Percentiles rank a stretch among this genome's conserved stretches.
phyloP scores from a whole-genome alignment of 2,329 filamentous ascomycete species.

The Macrophomina tecta region DNA sequence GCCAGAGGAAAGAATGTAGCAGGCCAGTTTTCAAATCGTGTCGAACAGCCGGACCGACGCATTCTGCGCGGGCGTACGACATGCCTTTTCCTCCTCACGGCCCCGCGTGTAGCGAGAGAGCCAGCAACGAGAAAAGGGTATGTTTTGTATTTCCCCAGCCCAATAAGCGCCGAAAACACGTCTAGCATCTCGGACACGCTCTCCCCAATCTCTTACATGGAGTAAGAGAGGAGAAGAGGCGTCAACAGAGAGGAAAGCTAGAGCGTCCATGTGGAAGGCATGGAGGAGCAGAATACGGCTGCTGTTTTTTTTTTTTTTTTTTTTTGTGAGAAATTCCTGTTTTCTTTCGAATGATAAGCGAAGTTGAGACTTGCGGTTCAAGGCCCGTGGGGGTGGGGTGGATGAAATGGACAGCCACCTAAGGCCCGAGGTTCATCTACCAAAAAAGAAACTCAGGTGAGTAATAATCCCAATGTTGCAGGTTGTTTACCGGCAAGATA shows the following conservation, averaged over 20 bases:
- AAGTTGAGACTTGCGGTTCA: neutral
- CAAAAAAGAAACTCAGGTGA: neutral
- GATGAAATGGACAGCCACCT: too few relatives aligned
- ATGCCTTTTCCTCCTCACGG: conserved; percentile 39
- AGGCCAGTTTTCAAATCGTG: too few relatives aligned
- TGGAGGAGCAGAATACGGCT: too few relatives aligned
- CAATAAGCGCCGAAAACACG: conserved; percentile 12
- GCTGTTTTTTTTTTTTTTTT: too few relatives aligned
- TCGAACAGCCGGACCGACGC: too few relatives aligned
- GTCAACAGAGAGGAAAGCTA: too few relatives aligned
- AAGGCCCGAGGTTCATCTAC: neutral
- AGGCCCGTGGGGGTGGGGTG: too few relatives aligned
- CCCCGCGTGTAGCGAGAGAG: conserved; percentile 37
- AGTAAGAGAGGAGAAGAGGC: too few relatives aligned
- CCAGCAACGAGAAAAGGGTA: conserved; percentile 45
- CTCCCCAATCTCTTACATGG: neutral
- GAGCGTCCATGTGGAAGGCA: too few relatives aligned
- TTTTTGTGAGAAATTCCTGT: too few relatives aligned
- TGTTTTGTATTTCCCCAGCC: neutral
- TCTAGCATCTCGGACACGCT: neutral
- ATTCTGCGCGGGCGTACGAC: neutral
- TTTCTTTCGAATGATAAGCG: neutral
- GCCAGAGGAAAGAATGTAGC: too few relatives aligned
- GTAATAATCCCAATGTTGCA: neutral
- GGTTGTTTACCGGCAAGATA: neutral